A percentile compares a stretch with the other conserved stretches of the same genome.
Conservation (phyloP, 176 grass and related monocot genomes). For the Eremochloa ophiuroides region DNA sequence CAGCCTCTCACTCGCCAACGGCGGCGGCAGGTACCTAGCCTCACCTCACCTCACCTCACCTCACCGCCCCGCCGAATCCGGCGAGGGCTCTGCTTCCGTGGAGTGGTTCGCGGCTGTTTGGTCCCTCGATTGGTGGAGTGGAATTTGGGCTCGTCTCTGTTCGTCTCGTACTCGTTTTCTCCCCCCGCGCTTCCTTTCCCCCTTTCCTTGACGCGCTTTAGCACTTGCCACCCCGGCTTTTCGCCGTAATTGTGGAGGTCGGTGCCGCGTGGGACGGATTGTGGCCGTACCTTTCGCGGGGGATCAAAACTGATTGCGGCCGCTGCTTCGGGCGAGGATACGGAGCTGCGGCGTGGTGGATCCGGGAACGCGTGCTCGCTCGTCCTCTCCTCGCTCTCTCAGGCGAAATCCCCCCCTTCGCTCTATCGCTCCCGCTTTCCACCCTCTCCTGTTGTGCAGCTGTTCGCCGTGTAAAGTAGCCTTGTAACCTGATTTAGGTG, state of each 20-base stretch:
- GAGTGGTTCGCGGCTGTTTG: not conserved
- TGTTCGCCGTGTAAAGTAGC: not conserved
- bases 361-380: constrained; percentile 6
- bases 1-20: constrained; percentile 40
- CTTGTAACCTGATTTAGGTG: not conserved
- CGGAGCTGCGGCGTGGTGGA: not conserved
- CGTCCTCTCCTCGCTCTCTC: not conserved
- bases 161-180: not conserved
- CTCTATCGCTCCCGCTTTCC: not conserved
- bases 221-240: not conserved
- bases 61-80: not conserved
- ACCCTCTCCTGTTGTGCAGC: not conserved
- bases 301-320: not conserved
- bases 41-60: not conserved
- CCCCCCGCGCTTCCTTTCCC: not conserved
- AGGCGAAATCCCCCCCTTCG: no score
- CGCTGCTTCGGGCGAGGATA: not conserved
- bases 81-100: not conserved
- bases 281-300: not conserved
- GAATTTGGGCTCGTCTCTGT: not conserved
- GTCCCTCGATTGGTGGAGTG: not conserved
- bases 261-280: not conserved
- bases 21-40: constrained; percentile 27
- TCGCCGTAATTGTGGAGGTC: not conserved
- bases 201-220: not conserved